These are phyloP conservation scores for Metrosideros polymorpha DNA, from an alignment of 441 rosid species.

Conservation along the genomic window DNA sequence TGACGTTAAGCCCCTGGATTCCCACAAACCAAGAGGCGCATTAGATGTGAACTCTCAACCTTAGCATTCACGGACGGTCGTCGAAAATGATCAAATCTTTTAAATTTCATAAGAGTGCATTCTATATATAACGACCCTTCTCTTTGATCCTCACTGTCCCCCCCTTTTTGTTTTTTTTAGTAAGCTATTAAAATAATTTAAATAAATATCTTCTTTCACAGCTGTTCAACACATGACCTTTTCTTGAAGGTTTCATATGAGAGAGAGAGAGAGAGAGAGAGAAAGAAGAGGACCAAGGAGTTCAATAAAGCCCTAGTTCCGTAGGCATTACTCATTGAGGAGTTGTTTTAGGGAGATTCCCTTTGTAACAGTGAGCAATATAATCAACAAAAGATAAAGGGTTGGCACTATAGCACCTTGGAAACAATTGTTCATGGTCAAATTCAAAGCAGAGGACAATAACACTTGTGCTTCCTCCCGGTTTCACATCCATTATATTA, in stretches of 20 bases:
- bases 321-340: neutral
- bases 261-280: neutral
- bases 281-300: neutral
- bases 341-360: neutral
- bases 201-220: neutral
- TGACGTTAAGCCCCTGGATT: neutral
- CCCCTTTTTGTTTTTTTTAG: neutral
- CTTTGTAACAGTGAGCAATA: neutral
- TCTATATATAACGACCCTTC: neutral
- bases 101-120: neutral
- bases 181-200: neutral
- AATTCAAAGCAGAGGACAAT: conserved; percentile 25
- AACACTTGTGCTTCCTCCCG: conserved; percentile 16
- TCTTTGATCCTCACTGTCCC: neutral
- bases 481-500: neutral
- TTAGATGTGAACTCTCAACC: neutral
- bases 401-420: neutral
- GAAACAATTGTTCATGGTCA: conserved; percentile 7
- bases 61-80: neutral
- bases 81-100: neutral
- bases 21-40: neutral
- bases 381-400: neutral
- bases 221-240: neutral
- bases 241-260: neutral
- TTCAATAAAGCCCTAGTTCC: neutral